Evolutionary conservation across 2,329 filamentous ascomycete species (phyloP).

Genomic region (Chalaropsis ovoidea): DNA sequence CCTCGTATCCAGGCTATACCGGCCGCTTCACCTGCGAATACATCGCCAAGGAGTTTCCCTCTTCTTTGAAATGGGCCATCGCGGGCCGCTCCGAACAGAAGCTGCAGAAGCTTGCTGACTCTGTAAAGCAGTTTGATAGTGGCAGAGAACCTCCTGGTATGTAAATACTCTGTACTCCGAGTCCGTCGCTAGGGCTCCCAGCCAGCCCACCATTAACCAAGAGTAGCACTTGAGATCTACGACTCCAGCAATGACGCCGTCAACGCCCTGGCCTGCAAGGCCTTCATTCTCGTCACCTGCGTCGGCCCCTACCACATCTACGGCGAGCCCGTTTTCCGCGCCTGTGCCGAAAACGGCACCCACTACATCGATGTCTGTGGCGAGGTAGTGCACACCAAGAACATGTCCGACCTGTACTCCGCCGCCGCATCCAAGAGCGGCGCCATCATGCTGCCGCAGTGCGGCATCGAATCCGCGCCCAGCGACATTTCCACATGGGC

Average conservation of each 20-base stretch:
- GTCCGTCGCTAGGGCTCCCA: background rate
- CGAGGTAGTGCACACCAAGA: constrained; percentile 47
- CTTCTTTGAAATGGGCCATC: constrained; percentile 75
- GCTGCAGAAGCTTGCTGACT: constrained; percentile 56
- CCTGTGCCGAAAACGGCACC: constrained; percentile 52
- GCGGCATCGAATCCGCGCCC: constrained; percentile 52
- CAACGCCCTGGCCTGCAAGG: constrained; percentile 43
- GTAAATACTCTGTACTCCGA: too few relatives aligned
- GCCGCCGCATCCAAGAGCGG: constrained; percentile 43
- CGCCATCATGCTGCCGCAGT: constrained; percentile 51
- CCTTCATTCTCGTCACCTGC: constrained; percentile 46
- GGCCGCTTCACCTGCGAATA: constrained; percentile 67
- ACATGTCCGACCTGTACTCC: constrained; percentile 53
- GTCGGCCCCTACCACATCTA: constrained; percentile 50
- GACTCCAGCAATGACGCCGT: constrained; percentile 39
- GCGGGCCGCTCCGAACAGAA: constrained; percentile 73
- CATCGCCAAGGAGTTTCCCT: constrained; percentile 59
- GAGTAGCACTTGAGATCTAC: constrained; percentile 44
- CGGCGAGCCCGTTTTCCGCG: constrained; percentile 50
- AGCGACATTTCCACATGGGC: constrained; percentile 50
- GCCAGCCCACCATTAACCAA: constrained; percentile 5
- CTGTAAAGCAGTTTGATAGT: constrained; percentile 53
- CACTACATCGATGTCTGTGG: constrained; percentile 57
- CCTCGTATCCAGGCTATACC: constrained; percentile 56
- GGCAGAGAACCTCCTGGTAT: constrained; percentile 62